Base-by-base conservation (phyloP, 1,284 basidiomycete species). In the Ganoderma boninense region DNA sequence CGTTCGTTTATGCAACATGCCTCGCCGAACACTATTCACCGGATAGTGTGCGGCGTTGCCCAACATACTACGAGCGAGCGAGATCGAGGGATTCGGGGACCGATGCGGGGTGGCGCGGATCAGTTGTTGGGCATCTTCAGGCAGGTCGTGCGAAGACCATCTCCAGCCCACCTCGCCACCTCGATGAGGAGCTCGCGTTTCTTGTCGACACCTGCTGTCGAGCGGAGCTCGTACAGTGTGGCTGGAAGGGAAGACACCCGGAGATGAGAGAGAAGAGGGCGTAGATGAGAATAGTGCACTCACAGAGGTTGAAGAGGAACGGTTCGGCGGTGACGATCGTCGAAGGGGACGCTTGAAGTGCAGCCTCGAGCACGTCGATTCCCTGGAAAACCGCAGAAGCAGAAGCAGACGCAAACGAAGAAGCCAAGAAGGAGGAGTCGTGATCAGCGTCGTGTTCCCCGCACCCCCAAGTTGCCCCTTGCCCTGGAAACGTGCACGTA, bases 91-190 rank as follows among this genome's bases (percentile, higher is more conserved):
- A 11, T 10, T 18, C 26, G 54, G 54, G 11, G 26, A 57, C 7
- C 14, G 54, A 57, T 18, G 49, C 18, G 54, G 54, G 32, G 32
- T 18, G 54, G 18, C 18, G 29, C 2, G 5, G 38, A 26, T 62
- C 67, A 77, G 40, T 81, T 89, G 20, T 89, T 84, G 38, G 93
- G 90, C 86, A 95, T 88, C 81, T 95, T 95, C 75, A 95, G 80
- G 79, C 92, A 93, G n/a, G 88, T 86, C n/a, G 90, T 88, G 74
- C 87, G 89, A 73, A 95, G 79, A 1, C 93, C 93, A 79, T 95
- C 93, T 2, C 93, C 94, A 68, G 91, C 91, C 92, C 92, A 95
- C 77, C 91, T 91, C 13, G 93, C 90, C 0, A 93, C 92, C 71
- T 94, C 89, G 32, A 93, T 75, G 49, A 95, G 82, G 40, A 95